Evolutionary conservation across 1,284 basidiomycete species (phyloP), one percentile per base, ranked within the genome.

Genomic region (Erythrobasidium hasegawianum): DNA sequence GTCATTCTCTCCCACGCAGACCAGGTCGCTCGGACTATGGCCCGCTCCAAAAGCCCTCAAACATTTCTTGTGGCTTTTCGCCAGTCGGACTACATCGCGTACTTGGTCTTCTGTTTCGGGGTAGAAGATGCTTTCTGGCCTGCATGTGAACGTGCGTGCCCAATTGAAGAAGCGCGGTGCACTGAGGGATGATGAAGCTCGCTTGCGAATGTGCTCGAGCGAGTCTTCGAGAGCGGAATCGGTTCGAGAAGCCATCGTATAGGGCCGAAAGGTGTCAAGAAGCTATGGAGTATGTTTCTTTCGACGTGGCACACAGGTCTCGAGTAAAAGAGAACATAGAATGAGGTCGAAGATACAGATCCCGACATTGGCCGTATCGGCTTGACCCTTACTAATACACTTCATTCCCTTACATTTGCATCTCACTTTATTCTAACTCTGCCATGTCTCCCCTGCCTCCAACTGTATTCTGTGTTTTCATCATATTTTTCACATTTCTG

Each of bases 11-110:
- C 81, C 83, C 0, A 90, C 92, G 78, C 90, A 95, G 0, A 89
- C 87, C 58, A 97, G 81, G 79, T 97, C 95, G 75, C 87, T 89
- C 10, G 95, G 96, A 70, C 87, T 90, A 79, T 97, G 95, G 0
- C 92, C 93, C 8, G 91, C 85, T 9, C 94, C 95, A 27, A 87
- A 87, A 0, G 90, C 88, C 62, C 93, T 85, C 41, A 97, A 81
- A 27, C 83, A 82, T 71, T 83, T 85, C 11, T 83, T 80, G 74
- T 90, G 85, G 50, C 89, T 80, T 13, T 87, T 81, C 0, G 93
- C 93, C 24, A 93, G 84, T 77, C 93, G 91, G 33, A 98, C 81
- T 50, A 95, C 82, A 70, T 86, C 83, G 49, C 84, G 82, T 73
- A 90, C 90, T 64, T 97, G 83, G 69, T 83, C 78, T 45, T 86